Conservation (phyloP, 257 asterid species). For the Lycium ferocissimum region DNA sequence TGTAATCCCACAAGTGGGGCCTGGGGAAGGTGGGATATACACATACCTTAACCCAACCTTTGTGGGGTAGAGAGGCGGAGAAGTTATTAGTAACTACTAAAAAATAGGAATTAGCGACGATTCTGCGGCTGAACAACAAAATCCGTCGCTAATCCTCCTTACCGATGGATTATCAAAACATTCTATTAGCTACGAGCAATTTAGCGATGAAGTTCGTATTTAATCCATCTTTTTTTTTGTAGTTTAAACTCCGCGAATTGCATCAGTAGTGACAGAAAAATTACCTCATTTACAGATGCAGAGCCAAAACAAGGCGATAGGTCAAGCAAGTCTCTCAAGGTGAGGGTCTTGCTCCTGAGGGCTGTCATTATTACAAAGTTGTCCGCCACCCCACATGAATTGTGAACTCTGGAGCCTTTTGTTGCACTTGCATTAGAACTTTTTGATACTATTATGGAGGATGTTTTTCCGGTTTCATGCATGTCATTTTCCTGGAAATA, state of each 20-base stretch:
- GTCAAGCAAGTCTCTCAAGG: slow-evolving; percentile 82
- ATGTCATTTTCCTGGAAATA: slow-evolving; percentile 14
- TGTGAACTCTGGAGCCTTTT: slow-evolving; percentile 43
- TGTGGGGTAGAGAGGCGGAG: no score
- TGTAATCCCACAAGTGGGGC: no score
- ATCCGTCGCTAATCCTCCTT: no score
- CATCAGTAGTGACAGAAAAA: neutral
- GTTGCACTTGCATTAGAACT: slow-evolving; percentile 19
- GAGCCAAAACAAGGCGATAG: slow-evolving; percentile 70
- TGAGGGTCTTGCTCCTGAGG: slow-evolving; percentile 61
- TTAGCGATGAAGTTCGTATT: no score
- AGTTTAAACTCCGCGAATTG: neutral
- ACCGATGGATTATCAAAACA: no score
- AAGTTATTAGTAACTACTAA: neutral
- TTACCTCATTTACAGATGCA: slow-evolving; percentile 69
- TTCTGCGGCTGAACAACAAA: no score
- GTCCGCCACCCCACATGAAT: slow-evolving; percentile 52
- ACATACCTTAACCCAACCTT: no score
- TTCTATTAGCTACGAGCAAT: no score
- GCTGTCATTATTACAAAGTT: slow-evolving; percentile 57
- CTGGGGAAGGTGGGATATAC: no score
- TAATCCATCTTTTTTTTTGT: no score
- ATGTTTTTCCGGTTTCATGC: neutral
- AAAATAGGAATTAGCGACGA: no score
- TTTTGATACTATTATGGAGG: neutral